Percentiles rank a stretch among this genome's conserved stretches.
Evolutionary conservation across 345 rosid species (phyloP).

Genomic region (Gossypium bickii): DNA sequence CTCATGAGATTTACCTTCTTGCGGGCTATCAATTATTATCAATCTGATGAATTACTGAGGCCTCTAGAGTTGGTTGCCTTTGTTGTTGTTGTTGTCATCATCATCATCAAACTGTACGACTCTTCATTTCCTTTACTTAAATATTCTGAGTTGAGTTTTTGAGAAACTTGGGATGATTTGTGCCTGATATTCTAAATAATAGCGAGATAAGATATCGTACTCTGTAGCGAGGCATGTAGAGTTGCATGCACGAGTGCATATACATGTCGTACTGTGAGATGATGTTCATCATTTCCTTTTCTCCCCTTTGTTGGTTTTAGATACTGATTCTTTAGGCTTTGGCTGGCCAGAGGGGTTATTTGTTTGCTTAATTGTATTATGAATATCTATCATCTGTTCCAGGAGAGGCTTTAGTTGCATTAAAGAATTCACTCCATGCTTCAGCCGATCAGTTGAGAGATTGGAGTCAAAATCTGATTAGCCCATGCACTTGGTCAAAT

Average conservation of each 20-base stretch:
- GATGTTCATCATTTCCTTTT: background rate
- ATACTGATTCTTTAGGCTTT: constrained; percentile 6
- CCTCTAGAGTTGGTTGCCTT: constrained; percentile 1
- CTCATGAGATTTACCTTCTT: background rate
- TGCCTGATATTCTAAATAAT: background rate
- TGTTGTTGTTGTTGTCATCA: background rate
- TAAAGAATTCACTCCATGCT: constrained; percentile 52
- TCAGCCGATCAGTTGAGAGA: constrained; percentile 48
- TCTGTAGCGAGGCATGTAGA: background rate
- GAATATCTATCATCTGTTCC: constrained; percentile 27
- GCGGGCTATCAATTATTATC: background rate
- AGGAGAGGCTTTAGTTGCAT: constrained; percentile 70
- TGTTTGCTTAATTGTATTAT: constrained; percentile 21
- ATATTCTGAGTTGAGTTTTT: background rate
- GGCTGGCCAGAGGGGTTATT: background rate
- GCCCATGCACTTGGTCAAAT: constrained; percentile 91
- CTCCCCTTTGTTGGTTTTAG: background rate
- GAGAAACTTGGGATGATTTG: background rate
- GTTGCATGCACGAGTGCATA: background rate
- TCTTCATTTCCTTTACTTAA: background rate
- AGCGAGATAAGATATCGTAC: background rate
- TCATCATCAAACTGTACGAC: background rate
- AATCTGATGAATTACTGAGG: background rate
- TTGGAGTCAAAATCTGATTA: constrained; percentile 78
- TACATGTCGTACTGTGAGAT: background rate